Conservation (phyloP, 768 basidiomycete genomes). For the Agrocybe praecox region DNA sequence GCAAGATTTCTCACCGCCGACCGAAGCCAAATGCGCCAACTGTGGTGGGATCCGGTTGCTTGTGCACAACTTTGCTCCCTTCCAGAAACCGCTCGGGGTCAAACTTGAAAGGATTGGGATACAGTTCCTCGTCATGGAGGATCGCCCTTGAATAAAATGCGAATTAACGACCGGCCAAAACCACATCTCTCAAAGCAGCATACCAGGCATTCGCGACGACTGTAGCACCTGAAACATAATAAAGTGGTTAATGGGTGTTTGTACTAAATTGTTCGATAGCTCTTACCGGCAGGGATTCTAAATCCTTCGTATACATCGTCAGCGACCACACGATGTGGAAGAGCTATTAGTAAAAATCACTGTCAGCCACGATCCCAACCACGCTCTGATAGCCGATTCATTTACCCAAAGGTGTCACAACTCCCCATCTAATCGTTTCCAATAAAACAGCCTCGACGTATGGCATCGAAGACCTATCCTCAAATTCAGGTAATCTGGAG, state of each 20-base stretch:
- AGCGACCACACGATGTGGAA: constrained; percentile 19
- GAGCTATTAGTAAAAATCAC: constrained; percentile 7
- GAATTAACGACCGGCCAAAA: neutral
- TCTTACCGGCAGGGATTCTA: constrained; percentile 29
- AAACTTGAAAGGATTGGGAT: neutral
- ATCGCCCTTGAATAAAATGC: neutral
- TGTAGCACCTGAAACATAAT: neutral
- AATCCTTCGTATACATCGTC: constrained; percentile 33
- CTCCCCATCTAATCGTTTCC: constrained; percentile 29
- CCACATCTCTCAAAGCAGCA: neutral
- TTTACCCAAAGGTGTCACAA: constrained; percentile 25
- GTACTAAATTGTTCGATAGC: constrained; percentile 17
- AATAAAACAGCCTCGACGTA: constrained; percentile 30
- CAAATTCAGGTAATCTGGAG: constrained; percentile 30
- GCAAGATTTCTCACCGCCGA: constrained; percentile 14
- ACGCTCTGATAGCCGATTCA: no score
- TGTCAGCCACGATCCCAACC: no score
- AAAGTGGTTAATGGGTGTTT: constrained; percentile 28
- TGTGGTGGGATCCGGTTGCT: neutral
- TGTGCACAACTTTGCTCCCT: neutral
- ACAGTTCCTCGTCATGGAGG: neutral
- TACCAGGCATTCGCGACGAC: neutral
- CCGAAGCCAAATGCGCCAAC: constrained; percentile 23
- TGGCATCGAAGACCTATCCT: constrained; percentile 25
- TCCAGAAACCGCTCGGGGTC: neutral